phyloP scores from a whole-genome alignment of 495 filamentous ascomycete species.

The Bathelium albidoporum region DNA sequence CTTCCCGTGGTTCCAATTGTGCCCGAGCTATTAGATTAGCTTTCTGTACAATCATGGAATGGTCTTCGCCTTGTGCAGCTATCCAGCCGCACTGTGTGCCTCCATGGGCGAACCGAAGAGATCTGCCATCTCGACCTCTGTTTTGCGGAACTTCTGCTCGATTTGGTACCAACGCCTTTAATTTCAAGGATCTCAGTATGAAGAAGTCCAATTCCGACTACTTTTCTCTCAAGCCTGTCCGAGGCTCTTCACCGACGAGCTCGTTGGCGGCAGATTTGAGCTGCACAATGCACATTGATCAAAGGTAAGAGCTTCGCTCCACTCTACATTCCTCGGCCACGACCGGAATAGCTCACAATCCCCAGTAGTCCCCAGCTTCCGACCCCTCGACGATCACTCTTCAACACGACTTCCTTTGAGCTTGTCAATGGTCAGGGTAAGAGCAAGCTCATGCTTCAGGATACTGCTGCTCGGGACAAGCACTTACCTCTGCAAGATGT shows the following conservation, averaged over 20 bases:
- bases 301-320: slow-evolving; percentile 49
- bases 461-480: neutral
- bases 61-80: slow-evolving; percentile 86
- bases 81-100: slow-evolving; percentile 69
- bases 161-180: slow-evolving; percentile 50
- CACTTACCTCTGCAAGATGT: slow-evolving; percentile 10
- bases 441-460: slow-evolving; percentile 19
- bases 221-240: slow-evolving; percentile 62
- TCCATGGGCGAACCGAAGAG: slow-evolving; percentile 43
- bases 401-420: slow-evolving; percentile 67
- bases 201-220: slow-evolving; percentile 59
- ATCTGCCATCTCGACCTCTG: slow-evolving; percentile 42
- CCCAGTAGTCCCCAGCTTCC: slow-evolving; percentile 69
- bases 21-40: neutral
- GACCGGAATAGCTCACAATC: slow-evolving; percentile 19
- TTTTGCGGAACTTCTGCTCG: slow-evolving; percentile 31
- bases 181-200: slow-evolving; percentile 65
- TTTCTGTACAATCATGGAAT: slow-evolving; percentile 53
- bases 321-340: slow-evolving; percentile 21
- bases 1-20: neutral
- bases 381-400: slow-evolving; percentile 86
- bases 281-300: slow-evolving; percentile 91
- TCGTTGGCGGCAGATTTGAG: slow-evolving; percentile 88
- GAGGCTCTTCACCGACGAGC: slow-evolving; percentile 80
- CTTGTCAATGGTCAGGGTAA: slow-evolving; percentile 62